Evolutionary conservation across 805 yeast genomes (phyloP).

Genomic region (Candida stauntonica): DNA sequence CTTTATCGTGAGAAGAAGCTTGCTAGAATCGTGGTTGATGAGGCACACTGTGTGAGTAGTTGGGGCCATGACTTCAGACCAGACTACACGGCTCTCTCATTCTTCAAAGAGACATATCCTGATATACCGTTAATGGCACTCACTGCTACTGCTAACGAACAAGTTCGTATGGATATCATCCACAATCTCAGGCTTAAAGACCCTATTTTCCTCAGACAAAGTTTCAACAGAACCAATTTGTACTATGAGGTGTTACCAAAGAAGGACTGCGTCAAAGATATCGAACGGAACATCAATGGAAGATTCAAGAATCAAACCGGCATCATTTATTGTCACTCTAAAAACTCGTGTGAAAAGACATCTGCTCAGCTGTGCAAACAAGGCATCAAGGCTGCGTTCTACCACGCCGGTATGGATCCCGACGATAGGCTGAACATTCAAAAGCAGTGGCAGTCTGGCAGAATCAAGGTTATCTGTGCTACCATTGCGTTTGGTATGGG

Average conservation of each 20-base stretch:
- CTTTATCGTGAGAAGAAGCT: conserved; percentile 52
- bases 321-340: conserved; percentile 90
- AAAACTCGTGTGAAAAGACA: conserved; percentile 80
- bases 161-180: conserved; percentile 80
- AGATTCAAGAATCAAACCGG: conserved; percentile 65
- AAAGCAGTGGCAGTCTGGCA: conserved; percentile 71
- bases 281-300: conserved; percentile 48
- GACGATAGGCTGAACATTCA: conserved; percentile 74
- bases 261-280: conserved; percentile 49
- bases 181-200: conserved; percentile 63
- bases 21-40: conserved; percentile 91
- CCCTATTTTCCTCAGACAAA: conserved; percentile 73
- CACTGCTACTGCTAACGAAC: conserved; percentile 95
- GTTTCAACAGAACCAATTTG: conserved; percentile 86
- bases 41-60: conserved; percentile 95
- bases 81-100: conserved; percentile 78
- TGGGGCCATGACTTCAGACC: conserved; percentile 99
- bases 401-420: conserved; percentile 93
- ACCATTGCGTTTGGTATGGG: conserved; percentile 99
- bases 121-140: conserved; percentile 89
- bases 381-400: conserved; percentile 69
- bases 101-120: conserved; percentile 70
- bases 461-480: conserved; percentile 81
- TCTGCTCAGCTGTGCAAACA: conserved; percentile 50
- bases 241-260: conserved; percentile 75